Evolutionary conservation across 1,284 basidiomycete species (phyloP), one percentile per base, ranked within the genome.

Genomic region (Cryptococcus wingfieldii): DNA sequence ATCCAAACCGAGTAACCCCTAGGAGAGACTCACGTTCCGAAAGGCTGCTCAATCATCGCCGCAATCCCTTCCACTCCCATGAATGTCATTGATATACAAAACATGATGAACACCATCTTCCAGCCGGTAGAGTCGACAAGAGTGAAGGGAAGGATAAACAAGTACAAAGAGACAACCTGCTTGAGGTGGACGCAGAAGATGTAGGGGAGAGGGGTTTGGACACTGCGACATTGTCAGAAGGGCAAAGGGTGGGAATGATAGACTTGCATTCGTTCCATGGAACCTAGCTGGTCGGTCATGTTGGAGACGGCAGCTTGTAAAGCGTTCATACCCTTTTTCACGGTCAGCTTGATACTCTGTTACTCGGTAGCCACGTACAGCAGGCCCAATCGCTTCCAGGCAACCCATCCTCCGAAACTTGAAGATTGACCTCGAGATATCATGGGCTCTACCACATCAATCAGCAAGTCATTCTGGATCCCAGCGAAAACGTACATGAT

Each of bases 21-120:
- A 9, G 12, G 5, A 5, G 3, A 16, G 13, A 65, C 65, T 61
- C 43, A 67, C 68, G 64, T 72, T 52, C 68, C 75, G 58, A 78
- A 80, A 1, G 91, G 91, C 86, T 89, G 88, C 72, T 94, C 91
- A 61, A 93, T 89, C 76, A 92, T 86, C 60, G 91, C 86, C 0
- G 90, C 90, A 60, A 95, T 93, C 10, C 90, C 90, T 77, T 95
- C 92, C 53, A 95, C 87, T 12, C 90, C 91, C 86, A 92, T 91
- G 38, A 60, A 60, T 3, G 55, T 57, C 60, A 94, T 82, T 4
- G 88, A 92, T 77, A 94, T 13, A 88, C 86, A 34, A 90, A 86
- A 52, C 59, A 84, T 23, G 31, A 93, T 81, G n/a, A 87, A 88
- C 18, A 94, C 80, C 71, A 86, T 88, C 47, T 82, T 82, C 88